Percentiles rank a stretch among this genome's conserved stretches.
These are phyloP conservation scores for Zalerion maritima DNA, from an alignment of 495 filamentous ascomycete species.

Conservation along the genomic window DNA sequence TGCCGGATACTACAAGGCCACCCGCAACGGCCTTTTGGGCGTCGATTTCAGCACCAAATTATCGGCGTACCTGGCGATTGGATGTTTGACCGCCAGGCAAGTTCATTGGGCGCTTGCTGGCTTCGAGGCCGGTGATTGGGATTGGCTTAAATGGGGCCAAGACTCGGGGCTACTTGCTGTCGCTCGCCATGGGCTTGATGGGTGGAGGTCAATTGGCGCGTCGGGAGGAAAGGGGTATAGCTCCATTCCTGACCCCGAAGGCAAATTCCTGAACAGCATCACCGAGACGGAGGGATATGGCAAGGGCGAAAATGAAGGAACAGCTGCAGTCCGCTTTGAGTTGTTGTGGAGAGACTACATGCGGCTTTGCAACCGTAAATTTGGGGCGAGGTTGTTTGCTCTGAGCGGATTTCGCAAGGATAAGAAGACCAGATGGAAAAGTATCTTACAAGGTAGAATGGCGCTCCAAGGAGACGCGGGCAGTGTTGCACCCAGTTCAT, in stretches of 20 bases:
- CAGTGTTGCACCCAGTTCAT: no score
- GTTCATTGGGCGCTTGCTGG: constrained; percentile 43
- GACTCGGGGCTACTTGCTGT: no score
- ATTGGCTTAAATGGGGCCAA: no score
- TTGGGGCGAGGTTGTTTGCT: constrained; percentile 41
- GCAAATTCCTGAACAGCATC: no score
- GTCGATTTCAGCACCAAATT: constrained; percentile 56
- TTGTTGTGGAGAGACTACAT: constrained; percentile 68
- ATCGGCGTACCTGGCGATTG: constrained; percentile 51
- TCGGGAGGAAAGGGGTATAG: no score
- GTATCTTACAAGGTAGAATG: no score
- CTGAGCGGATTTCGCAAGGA: constrained; percentile 43
- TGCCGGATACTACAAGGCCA: constrained; percentile 46
- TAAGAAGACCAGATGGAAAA: constrained; percentile 24
- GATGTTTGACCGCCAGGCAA: constrained; percentile 51
- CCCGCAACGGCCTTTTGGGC: constrained; percentile 53
- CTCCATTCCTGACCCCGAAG: no score
- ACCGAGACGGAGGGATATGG: constrained; percentile 34
- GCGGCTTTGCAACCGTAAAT: constrained; percentile 52
- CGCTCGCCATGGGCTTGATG: no score
- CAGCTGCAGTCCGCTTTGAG: constrained; percentile 49
- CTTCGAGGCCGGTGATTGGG: constrained; percentile 46
- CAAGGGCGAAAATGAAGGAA: constrained; percentile 54
- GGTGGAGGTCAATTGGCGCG: no score
- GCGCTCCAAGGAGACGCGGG: no score